phyloP scores from a whole-genome alignment of 805 yeast species.

The Isabelozyma rhagii region DNA sequence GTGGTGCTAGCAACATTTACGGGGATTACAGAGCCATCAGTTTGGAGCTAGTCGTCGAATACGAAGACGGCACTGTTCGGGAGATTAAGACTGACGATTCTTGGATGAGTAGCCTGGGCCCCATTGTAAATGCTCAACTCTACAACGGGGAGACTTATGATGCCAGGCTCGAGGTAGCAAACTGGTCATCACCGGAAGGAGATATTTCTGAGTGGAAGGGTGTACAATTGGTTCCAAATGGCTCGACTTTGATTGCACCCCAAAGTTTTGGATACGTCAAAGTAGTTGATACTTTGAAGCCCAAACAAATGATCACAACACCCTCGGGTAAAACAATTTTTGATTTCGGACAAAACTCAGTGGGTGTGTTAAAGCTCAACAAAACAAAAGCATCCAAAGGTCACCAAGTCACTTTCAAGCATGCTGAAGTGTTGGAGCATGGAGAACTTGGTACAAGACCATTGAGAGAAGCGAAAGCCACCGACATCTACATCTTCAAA shows the following conservation, averaged over 20 bases:
- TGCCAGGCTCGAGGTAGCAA: constrained; percentile 10
- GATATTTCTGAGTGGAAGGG: not conserved
- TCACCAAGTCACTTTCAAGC: constrained; percentile 10
- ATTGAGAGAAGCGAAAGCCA: constrained; percentile 13
- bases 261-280: constrained; percentile 10
- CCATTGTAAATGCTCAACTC: constrained; percentile 13
- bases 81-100: constrained; percentile 11
- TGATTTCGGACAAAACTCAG: constrained; percentile 20
- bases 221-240: not conserved
- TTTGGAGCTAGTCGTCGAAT: constrained; percentile 10
- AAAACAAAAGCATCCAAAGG: constrained; percentile 10
- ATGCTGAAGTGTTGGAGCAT: constrained; percentile 19
- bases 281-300: constrained; percentile 9
- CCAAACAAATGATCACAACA: constrained; percentile 9
- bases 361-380: constrained; percentile 14
- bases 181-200: constrained; percentile 9
- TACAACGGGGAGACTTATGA: constrained; percentile 22
- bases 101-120: constrained; percentile 15
- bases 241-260: constrained; percentile 4
- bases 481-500: constrained; percentile 13
- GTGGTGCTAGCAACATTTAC: constrained; percentile 14
- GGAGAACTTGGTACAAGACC: constrained; percentile 20
- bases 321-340: constrained; percentile 14
- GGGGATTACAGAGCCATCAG: constrained; percentile 14
- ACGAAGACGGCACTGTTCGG: constrained; percentile 9